A percentile compares a stretch with the other conserved stretches of the same genome.
These are phyloP conservation scores for Gracilaria gracilis DNA, from an alignment of 23 red algal species.

Conservation along the genomic window DNA sequence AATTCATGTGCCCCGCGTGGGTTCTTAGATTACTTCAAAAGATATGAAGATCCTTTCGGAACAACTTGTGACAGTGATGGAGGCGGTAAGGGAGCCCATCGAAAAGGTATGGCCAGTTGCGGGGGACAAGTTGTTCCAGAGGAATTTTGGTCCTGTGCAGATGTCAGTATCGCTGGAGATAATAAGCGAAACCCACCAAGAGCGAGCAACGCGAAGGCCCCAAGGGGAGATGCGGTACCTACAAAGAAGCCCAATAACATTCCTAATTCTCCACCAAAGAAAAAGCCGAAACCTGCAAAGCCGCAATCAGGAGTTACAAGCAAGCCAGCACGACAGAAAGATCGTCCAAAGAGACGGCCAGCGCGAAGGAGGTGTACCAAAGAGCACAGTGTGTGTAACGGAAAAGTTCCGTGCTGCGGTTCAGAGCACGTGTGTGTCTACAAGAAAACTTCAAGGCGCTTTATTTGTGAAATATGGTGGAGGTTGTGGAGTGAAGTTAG, in stretches of 20 bases:
- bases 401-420: constrained; percentile 29
- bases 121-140: constrained; percentile 48
- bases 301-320: not conserved
- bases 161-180: constrained; percentile 44
- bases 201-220: not conserved
- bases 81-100: constrained; percentile 49
- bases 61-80: constrained; percentile 63
- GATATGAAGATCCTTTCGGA: constrained; percentile 50
- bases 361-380: not conserved
- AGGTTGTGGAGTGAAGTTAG: constrained; percentile 30
- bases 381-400: constrained; percentile 2
- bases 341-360: not conserved
- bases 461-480: constrained; percentile 48
- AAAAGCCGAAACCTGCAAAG: not conserved
- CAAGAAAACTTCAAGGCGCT: not conserved
- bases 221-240: not conserved
- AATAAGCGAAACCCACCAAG: not conserved
- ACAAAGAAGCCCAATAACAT: not conserved
- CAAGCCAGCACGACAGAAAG: not conserved
- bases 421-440: constrained; percentile 35
- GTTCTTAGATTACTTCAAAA: constrained; percentile 66
- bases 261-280: not conserved
- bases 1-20: constrained; percentile 74
- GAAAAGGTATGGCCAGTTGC: constrained; percentile 35
- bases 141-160: constrained; percentile 77